Conservation (phyloP, 176 grass and related monocot genomes). For the Oryza nivara region DNA sequence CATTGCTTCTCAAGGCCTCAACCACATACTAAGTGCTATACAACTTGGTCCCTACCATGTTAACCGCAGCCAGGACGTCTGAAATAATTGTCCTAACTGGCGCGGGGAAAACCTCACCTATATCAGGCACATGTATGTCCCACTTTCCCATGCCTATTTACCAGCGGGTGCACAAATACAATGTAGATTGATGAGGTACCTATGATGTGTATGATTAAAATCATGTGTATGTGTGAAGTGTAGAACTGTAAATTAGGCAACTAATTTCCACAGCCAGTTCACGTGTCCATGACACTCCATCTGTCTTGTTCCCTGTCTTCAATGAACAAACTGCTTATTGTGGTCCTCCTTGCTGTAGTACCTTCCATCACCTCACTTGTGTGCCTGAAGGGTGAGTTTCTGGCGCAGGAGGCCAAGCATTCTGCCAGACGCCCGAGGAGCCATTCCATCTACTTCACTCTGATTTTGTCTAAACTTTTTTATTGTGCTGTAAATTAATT, state of each 20-base stretch:
- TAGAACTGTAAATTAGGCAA: neutral
- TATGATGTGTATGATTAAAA: neutral
- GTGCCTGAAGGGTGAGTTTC: no score
- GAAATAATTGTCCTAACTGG: neutral
- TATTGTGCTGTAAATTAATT: neutral
- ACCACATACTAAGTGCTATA: neutral
- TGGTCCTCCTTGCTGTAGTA: neutral
- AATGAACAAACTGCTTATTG: neutral
- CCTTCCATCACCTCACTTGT: neutral
- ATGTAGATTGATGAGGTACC: neutral
- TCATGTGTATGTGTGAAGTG: neutral
- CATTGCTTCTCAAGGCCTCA: neutral
- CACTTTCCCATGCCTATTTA: neutral
- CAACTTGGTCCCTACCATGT: neutral
- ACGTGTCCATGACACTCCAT: neutral
- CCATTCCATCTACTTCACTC: neutral
- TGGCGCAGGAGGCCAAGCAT: neutral
- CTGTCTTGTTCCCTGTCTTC: neutral
- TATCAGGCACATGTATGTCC: neutral
- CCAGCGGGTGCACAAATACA: neutral
- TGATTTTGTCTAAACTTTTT: neutral
- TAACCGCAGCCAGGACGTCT: neutral
- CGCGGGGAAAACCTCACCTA: neutral
- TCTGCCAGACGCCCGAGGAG: neutral
- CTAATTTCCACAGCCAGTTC: neutral